These are phyloP conservation scores for Tolypocladium inflatum DNA, from an alignment of 2,329 filamentous ascomycete genomes.

Conservation along the genomic window DNA sequence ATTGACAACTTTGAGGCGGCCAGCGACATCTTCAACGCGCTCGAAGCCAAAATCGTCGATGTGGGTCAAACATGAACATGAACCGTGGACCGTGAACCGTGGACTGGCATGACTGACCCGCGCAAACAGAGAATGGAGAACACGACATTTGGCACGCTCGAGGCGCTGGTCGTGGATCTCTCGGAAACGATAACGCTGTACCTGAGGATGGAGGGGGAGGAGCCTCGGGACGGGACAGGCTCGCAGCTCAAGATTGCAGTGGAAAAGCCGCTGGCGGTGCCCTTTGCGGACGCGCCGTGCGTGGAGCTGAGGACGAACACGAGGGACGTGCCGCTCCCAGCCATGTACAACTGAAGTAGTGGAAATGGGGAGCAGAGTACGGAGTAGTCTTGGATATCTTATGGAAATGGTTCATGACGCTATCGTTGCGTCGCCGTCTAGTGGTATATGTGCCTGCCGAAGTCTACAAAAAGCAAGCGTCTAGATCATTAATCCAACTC, in stretches of 20 bases:
- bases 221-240: constrained; percentile 13
- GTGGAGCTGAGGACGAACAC: constrained; percentile 41
- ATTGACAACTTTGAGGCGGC: constrained; percentile 41
- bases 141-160: constrained; percentile 53
- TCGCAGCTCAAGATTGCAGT: constrained; percentile 51
- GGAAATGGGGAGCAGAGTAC: not conserved
- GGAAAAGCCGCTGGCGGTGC: constrained; percentile 66
- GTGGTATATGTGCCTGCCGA: not conserved
- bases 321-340: constrained; percentile 8
- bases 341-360: not conserved
- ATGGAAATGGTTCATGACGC: not conserved
- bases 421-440: not conserved
- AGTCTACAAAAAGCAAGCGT: not conserved
- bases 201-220: constrained; percentile 18
- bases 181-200: constrained; percentile 35
- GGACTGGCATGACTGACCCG: not conserved
- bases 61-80: constrained; percentile 29
- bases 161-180: constrained; percentile 45
- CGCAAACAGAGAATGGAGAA: constrained; percentile 37
- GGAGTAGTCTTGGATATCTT: not conserved
- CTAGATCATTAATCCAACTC: not conserved
- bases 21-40: constrained; percentile 40
- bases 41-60: constrained; percentile 54
- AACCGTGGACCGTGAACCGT: not conserved
- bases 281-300: constrained; percentile 60